Base-by-base conservation (phyloP, 1,139 yeast species). In the Lodderomyces theae region DNA sequence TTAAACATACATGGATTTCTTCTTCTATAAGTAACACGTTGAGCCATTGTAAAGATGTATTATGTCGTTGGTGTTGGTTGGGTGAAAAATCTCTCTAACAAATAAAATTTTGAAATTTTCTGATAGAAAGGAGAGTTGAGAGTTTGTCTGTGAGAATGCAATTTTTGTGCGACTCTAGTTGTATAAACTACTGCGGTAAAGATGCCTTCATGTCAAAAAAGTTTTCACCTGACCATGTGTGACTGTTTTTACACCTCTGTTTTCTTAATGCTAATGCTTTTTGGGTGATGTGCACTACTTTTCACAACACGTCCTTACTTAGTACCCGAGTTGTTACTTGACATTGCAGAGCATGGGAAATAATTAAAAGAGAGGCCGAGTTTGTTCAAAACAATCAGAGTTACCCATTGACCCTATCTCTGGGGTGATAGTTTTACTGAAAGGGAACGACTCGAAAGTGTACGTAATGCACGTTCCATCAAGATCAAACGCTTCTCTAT, bases 21-120 rank as follows among this genome's bases (percentile, higher is more conserved):
- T 69, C 75, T 70, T 70, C 76, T 70, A 68, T 66, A 70, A 56
- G 76, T 70, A 60, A 70, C 73, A 66, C 76, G 73, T 67, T 70
- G 74, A 63, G 75, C 76, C 76, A 70, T 70, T 42, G 42, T 49
- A 48, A 46, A 44, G 31, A 43, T 47, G 40, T 24, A 26, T 23
- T 35, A 21, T 18, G 28, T 29, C 28, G 23, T 21, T 37, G 28
- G 35, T 28, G 31, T 28, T 28, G 18, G 31, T 28, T 4, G 16
- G 4, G 18, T 28, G 17, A 10, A 11, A 28, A 28, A 28, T 15
- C 18, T 7, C 31, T 28, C 10, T 28, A n/a, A n/a, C 15, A 23
- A 6, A n/a, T 15, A 16, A 35, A 35, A 28, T 9, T 24, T 35
- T 35, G 38, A 35, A 35, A 35, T 25, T 35, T 35, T 35, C 38